Base-by-base conservation (phyloP, 352 stramenopile species). In the Phytophthora crassamura region DNA sequence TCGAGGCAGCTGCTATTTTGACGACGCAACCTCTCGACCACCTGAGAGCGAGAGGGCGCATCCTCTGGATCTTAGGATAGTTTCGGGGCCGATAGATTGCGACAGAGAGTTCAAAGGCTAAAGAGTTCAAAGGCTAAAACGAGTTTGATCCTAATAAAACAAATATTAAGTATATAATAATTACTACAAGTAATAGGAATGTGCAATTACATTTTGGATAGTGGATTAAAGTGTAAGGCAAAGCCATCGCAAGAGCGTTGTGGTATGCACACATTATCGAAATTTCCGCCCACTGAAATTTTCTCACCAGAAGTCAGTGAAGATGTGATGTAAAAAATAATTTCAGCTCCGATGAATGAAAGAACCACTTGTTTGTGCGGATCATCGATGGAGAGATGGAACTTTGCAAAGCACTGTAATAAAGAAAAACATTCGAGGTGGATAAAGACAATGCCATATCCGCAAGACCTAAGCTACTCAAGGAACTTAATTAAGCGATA, bases 311-410 rank as follows among this genome's bases (percentile, higher is more conserved):
- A 54, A 32, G 15, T 25, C 22, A 25, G 22, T 3, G 3, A 25
- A 25, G 22, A 25, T 36, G 38, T 51, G 43, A 51, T 38, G 43
- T 38, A 51, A 32, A 51, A 51, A 38, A 51, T 51, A 51, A 51
- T 51, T 51, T 51, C 28, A 51, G 22, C 43, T 36, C 25, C 43
- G 35, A 55, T 43, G 48, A 34, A 34, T 55, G 35, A 55, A 55
- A 55, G n/a, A 55, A 45, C 36, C 11, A 43, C 33, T 45, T 55
- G 48, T 10, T 42, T 42, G 48, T 55, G 34, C 4, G 33, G 48
- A 55, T 55, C 48, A 43, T 55, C 32, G n/a, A 55, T 43, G 48
- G 34, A 45, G 33, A 55, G 48, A 55, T 55, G 48, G 48, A 55
- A 55, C 48, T 33, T 55, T 55, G 33, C 48, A 45, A 43, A 55